A percentile compares a stretch with the other conserved stretches of the same genome.
These are phyloP conservation scores for Chiua virens DNA, from an alignment of 768 basidiomycete genomes.

Conservation along the genomic window DNA sequence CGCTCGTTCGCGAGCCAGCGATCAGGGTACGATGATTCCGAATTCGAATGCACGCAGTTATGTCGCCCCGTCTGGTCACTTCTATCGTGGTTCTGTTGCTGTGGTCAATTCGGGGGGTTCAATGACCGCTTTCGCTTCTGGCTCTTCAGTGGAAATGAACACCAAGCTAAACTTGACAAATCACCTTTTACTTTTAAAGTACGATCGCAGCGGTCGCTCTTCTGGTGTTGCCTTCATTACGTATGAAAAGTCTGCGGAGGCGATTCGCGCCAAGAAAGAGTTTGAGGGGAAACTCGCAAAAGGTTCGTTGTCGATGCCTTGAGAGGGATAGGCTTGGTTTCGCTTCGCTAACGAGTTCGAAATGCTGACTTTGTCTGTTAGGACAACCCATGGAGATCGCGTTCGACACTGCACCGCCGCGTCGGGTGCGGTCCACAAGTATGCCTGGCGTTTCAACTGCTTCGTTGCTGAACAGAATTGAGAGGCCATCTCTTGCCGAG, in stretches of 20 bases:
- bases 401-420: slow-evolving; percentile 52
- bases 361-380: slow-evolving; percentile 29
- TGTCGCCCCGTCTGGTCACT: slow-evolving; percentile 35
- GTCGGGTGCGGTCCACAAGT: slow-evolving; percentile 47
- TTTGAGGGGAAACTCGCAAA: slow-evolving; percentile 87
- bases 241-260: slow-evolving; percentile 78
- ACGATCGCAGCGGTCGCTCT: slow-evolving; percentile 94
- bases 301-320: slow-evolving; percentile 46
- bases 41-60: slow-evolving; percentile 38
- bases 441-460: slow-evolving; percentile 43
- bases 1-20: slow-evolving; percentile 87
- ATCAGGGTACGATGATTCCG: slow-evolving; percentile 86
- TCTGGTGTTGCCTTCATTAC: slow-evolving; percentile 77
- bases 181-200: slow-evolving; percentile 60
- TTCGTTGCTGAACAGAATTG: slow-evolving; percentile 72
- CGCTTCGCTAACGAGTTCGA: not conserved
- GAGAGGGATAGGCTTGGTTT: not conserved
- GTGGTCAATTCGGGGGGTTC: slow-evolving; percentile 31
- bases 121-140: slow-evolving; percentile 45
- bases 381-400: slow-evolving; percentile 78
- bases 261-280: slow-evolving; percentile 79
- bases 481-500: slow-evolving; percentile 69
- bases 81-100: slow-evolving; percentile 31
- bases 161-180: slow-evolving; percentile 61
- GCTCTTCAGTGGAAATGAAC: slow-evolving; percentile 35